Evolutionary conservation across 2,329 filamentous ascomycete genomes (phyloP), one percentile per base, ranked within the genome.

Genomic region (Aspergillus caelatus): DNA sequence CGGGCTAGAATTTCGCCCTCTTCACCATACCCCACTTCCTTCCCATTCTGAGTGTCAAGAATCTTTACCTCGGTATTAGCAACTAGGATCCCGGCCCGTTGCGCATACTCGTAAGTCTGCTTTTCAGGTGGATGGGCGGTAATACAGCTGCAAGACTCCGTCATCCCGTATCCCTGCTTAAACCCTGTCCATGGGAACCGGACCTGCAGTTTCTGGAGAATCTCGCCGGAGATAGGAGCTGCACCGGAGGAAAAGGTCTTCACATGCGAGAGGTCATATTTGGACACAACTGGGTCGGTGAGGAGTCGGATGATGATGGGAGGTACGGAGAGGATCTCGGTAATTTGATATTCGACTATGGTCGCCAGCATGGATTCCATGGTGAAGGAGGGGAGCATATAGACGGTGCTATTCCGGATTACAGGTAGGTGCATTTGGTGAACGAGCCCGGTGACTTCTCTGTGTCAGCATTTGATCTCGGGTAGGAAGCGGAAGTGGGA

Each of bases 121-220:
- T n/a, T 41, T 14, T 41, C 39, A 10, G 39, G 39, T 3, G 39
- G 39, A n/a, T 41, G 39, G 3, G 43, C n/a, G 2, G 43, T 23
- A 65, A 91, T 88, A 67, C 86, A 89, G 2, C 80, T 82, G 72
- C 86, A 90, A 0, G 82, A 85, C 72, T 90, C 88, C 0, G 88
- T 91, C 87, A 91, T 90, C 32, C 88, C 88, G 68, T 89, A 90
- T 1, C 86, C 87, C 70, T 89, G 88, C 68, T 87, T 87, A 74
- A 90, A 88, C 0, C 86, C 86, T 0, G 84, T 86, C 39, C 39
- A 41, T 7, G 39, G 88, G 68, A 89, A 89, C 55, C 82, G 83
- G 64, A 81, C 78, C 62, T 85, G 75, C 16, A 90, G 77, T 28
- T 84, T 79, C 28, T 84, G 81, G 19, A 89, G 79, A 60, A 90